Evolutionary conservation across 176 grass and related monocot genomes (phyloP).

Genomic region (Triticum urartu): DNA sequence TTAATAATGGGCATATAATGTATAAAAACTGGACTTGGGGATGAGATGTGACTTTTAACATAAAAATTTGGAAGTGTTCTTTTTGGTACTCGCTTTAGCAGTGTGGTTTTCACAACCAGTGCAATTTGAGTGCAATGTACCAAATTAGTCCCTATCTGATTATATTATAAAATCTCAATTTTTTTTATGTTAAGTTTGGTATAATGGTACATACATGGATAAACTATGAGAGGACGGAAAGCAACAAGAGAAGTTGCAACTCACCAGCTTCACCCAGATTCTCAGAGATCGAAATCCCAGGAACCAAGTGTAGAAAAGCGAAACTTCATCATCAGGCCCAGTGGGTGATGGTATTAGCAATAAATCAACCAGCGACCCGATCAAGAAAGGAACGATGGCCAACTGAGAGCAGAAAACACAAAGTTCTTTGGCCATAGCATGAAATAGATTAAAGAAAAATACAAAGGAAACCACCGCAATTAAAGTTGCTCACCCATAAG

Average conservation of each 20-base stretch:
- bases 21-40: too few relatives aligned
- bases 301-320: not conserved
- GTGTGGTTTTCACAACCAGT: not conserved
- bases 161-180: not conserved
- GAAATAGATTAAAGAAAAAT: not conserved
- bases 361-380: conserved; percentile 1
- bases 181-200: not conserved
- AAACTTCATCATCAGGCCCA: not conserved
- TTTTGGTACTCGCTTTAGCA: not conserved
- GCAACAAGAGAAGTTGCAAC: not conserved
- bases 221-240: not conserved
- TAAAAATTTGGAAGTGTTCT: too few relatives aligned
- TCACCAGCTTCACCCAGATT: not conserved
- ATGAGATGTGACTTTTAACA: too few relatives aligned
- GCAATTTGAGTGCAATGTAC: not conserved
- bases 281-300: not conserved
- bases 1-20: too few relatives aligned
- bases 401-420: conserved; percentile 20
- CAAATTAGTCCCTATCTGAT: not conserved
- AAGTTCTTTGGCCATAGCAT: conserved; percentile 8
- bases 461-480: not conserved
- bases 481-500: conserved; percentile 39
- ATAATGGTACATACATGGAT: not conserved
- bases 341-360: not conserved
- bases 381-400: conserved; percentile 38